phyloP scores from a whole-genome alignment of 2,329 filamentous ascomycete species.

The Pseudocercospora fuligena region DNA sequence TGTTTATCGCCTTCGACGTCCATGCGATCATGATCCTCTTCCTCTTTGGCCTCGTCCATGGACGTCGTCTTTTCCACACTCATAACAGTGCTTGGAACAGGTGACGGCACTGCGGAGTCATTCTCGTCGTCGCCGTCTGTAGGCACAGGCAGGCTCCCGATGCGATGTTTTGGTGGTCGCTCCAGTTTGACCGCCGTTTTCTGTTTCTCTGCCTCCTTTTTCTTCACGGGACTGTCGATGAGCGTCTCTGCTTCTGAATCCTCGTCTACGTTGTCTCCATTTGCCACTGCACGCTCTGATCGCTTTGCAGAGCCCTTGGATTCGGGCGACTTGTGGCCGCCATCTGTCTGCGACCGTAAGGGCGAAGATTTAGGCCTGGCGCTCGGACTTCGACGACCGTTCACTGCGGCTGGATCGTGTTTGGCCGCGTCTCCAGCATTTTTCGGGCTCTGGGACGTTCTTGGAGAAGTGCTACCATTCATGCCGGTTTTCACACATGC shows the following conservation, averaged over 20 bases:
- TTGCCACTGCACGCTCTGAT: constrained; percentile 14
- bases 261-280: constrained; percentile 39
- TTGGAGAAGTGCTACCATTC: constrained; percentile 39
- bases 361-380: constrained; percentile 23
- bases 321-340: constrained; percentile 16
- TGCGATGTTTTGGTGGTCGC: constrained; percentile 34
- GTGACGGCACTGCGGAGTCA: constrained; percentile 37
- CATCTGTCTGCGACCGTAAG: constrained; percentile 19
- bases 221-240: constrained; percentile 51
- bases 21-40: constrained; percentile 30
- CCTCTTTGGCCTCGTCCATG: constrained; percentile 26
- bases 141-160: constrained; percentile 39
- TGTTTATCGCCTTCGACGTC: constrained; percentile 29
- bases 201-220: constrained; percentile 44
- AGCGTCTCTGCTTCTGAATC: constrained; percentile 58
- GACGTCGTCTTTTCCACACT: constrained; percentile 31
- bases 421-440: constrained; percentile 18
- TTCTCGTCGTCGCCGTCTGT: constrained; percentile 39
- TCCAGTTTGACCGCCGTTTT: constrained; percentile 26
- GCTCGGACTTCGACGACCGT: constrained; percentile 18
- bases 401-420: constrained; percentile 15
- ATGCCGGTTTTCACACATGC: constrained; percentile 30
- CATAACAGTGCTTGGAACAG: constrained; percentile 34
- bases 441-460: constrained; percentile 24
- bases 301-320: not conserved